Base-by-base conservation (phyloP, 805 yeast species). In the Yamadazyma akitaensis region DNA sequence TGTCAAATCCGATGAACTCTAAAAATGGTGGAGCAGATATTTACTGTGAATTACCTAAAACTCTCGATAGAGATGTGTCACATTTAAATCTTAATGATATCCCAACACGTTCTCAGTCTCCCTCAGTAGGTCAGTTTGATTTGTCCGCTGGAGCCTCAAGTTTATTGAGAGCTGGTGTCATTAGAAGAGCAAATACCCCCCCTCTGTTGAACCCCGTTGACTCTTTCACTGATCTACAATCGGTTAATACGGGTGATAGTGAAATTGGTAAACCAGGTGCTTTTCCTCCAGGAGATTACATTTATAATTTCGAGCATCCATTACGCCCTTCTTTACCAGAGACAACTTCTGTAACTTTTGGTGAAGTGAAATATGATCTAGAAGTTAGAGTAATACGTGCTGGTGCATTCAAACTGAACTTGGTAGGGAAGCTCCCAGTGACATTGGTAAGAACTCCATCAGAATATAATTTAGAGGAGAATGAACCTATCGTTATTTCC, bases 241-340 rank as follows among this genome's bases (percentile, higher is more conserved):
- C 43, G 10, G 45, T 49, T 10, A 46, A 33, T 18, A 50, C 52
- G 13, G 51, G 56, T 30, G 61, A 56, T 36, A 32, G 42, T 25
- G 59, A 64, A 26, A 14, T 48, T 1, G 44, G 56, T 12, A 62
- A 61, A 35, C 58, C 60, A 3, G 67, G 65, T 40, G 46, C 42
- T 3, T 91, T 92, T 55, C 72, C 76, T 18, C 89, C 96, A 0
- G 99, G 98, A 17, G 97, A 91, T 58, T 94, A 94, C 60, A 76
- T 89, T 39, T 94, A 92, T 70, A 85, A 88, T 49, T 92, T 94
- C 64, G 99, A 94, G 64, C 88, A 90, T 48, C 84, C 95, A 5
- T 73, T 94, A 24, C 92, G 88, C 5, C 79, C 91, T 10, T 80
- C 86, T 12, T 72, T 84, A 24, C 97, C 97, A 0, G 99, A 94